These are phyloP conservation scores for Rosa hybrid DNA, from an alignment of 331 rosid genomes.

Conservation along the genomic window DNA sequence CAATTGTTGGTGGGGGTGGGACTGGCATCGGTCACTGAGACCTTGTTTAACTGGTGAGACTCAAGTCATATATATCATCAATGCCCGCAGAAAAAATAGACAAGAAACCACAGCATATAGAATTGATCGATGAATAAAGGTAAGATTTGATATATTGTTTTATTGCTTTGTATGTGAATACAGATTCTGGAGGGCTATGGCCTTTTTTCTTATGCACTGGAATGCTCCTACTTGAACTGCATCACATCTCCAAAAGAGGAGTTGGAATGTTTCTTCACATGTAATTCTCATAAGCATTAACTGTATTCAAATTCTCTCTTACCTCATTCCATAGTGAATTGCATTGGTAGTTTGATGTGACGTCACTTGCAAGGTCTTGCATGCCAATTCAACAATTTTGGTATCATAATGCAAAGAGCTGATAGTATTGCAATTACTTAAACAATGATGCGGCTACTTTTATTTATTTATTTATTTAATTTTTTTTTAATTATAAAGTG, in stretches of 20 bases:
- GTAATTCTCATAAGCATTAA: not conserved
- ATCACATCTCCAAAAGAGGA: not conserved
- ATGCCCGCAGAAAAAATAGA: not conserved
- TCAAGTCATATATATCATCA: not conserved
- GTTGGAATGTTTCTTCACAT: not conserved
- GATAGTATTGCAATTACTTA: not conserved
- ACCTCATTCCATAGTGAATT: not conserved
- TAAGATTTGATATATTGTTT: too few relatives aligned
- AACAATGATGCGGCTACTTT: not conserved
- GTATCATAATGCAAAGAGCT: not conserved
- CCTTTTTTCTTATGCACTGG: not conserved
- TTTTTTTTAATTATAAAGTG: too few relatives aligned
- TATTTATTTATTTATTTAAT: too few relatives aligned
- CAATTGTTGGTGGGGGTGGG: constrained; percentile 82
- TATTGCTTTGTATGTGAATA: not conserved
- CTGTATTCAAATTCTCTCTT: not conserved
- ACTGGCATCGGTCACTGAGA: constrained; percentile 78
- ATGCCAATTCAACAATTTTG: not conserved
- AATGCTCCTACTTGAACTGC: not conserved
- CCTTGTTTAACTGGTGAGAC: constrained; percentile 74
- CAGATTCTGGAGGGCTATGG: not conserved
- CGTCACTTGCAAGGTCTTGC: too few relatives aligned
- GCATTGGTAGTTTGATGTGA: too few relatives aligned
- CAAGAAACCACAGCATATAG: too few relatives aligned
- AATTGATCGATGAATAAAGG: too few relatives aligned